Percentiles rank a stretch among this genome's conserved stretches.
phyloP scores from a whole-genome alignment of 2,329 filamentous ascomycete genomes.

The Pseudogymnoascus sp. region DNA sequence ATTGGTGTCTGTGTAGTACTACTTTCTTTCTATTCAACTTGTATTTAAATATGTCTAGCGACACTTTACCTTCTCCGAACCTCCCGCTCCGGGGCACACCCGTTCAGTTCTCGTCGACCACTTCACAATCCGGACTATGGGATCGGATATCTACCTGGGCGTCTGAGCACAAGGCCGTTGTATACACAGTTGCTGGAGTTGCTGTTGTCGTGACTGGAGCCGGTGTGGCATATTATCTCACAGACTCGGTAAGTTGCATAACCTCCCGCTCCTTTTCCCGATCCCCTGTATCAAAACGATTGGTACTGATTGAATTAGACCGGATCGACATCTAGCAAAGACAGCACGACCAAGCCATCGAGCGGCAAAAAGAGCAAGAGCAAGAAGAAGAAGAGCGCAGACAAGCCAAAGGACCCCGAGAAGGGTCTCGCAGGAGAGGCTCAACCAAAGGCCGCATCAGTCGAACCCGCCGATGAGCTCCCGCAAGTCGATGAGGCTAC shows the following conservation, averaged over 20 bases:
- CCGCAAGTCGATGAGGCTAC: conserved; percentile 57
- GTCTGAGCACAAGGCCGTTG: conserved; percentile 88
- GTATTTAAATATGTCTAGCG: conserved; percentile 11
- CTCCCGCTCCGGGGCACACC: conserved; percentile 6
- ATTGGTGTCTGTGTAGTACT: conserved; percentile 4
- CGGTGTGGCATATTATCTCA: conserved; percentile 88
- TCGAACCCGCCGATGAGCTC: conserved; percentile 57
- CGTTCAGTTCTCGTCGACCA: conserved; percentile 23
- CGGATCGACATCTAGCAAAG: not conserved
- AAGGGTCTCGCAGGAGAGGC: conserved; percentile 41
- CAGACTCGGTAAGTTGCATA: conserved; percentile 41
- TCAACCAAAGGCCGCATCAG: conserved; percentile 36
- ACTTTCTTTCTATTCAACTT: conserved; percentile 8
- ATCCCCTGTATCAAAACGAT: not conserved
- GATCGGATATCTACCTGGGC: conserved; percentile 87
- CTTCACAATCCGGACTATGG: conserved; percentile 44
- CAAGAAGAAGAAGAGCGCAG: conserved; percentile 61
- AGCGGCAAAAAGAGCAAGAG: conserved; percentile 77
- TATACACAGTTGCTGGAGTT: conserved; percentile 93
- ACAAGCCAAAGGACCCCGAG: conserved; percentile 58
- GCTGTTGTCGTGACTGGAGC: conserved; percentile 86
- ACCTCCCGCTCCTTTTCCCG: not conserved
- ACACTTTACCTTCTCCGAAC: not conserved
- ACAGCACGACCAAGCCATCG: not conserved
- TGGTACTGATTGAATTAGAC: conserved; percentile 11